Percentiles rank a stretch among this genome's conserved stretches.
Evolutionary conservation across 140 eudicot species (phyloP).

Genomic region (Senecio squalidus): DNA sequence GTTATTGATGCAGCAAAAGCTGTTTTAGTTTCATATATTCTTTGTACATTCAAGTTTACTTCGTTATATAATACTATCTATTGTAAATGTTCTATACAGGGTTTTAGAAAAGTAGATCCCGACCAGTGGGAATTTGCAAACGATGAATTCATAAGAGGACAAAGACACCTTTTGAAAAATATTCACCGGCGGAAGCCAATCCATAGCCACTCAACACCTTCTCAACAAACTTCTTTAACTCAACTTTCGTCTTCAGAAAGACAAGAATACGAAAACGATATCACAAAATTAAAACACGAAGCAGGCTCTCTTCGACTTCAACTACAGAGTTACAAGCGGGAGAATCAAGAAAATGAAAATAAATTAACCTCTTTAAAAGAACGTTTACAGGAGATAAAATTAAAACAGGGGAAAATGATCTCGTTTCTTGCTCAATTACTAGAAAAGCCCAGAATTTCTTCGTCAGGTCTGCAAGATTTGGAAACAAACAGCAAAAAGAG

Average conservation of each 20-base stretch:
- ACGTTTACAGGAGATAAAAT: conserved; percentile 38
- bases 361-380: conserved; percentile 37
- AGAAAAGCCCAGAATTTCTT: conserved; percentile 42
- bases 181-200: conserved; percentile 83
- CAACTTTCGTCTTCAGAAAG: conserved; percentile 51
- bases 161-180: conserved; percentile 59
- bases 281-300: conserved; percentile 51
- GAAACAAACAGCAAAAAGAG: conserved; percentile 56
- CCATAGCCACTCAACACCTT: conserved; percentile 69
- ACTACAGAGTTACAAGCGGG: conserved; percentile 42
- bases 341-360: conserved; percentile 46
- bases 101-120: conserved; percentile 75
- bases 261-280: conserved; percentile 54
- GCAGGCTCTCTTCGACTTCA: conserved; percentile 49
- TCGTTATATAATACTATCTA: not conserved
- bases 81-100: conserved; percentile 30
- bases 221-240: conserved; percentile 30
- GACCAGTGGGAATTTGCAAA: conserved; percentile 92
- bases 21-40: too few relatives aligned
- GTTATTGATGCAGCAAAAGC: too few relatives aligned
- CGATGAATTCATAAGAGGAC: conserved; percentile 75
- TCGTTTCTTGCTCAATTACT: conserved; percentile 46
- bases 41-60: not conserved
- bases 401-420: conserved; percentile 44
- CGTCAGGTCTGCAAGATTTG: too few relatives aligned